These are phyloP conservation scores for Hymenotorrendiella dingleyae DNA, from an alignment of 2,329 filamentous ascomycete genomes.

Conservation along the genomic window DNA sequence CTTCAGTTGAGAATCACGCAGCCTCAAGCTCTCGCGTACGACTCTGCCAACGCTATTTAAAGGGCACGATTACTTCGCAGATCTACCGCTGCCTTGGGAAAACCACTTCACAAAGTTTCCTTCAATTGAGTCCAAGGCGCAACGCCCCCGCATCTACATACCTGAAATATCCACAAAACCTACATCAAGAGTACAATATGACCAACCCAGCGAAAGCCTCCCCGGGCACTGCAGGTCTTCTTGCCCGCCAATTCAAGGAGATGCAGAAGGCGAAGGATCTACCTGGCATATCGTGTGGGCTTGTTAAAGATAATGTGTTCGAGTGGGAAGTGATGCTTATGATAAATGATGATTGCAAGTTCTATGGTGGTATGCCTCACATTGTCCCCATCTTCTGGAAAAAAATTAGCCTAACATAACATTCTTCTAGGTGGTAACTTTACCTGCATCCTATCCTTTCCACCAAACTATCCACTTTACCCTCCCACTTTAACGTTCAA, in stretches of 20 bases:
- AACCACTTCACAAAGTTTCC: no score
- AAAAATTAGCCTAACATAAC: no score
- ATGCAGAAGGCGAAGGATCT: slow-evolving; percentile 91
- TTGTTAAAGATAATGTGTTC: slow-evolving; percentile 84
- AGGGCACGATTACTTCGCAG: no score
- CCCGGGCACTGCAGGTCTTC: slow-evolving; percentile 57
- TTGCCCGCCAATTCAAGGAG: slow-evolving; percentile 82
- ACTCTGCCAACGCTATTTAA: no score
- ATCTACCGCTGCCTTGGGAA: no score
- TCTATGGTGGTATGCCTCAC: slow-evolving; percentile 59
- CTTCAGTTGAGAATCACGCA: no score
- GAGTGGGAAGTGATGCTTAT: slow-evolving; percentile 99
- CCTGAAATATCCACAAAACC: no score
- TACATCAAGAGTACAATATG: no score
- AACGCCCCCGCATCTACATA: no score
- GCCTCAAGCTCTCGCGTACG: no score
- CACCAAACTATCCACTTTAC: slow-evolving; percentile 75
- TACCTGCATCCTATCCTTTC: slow-evolving; percentile 77
- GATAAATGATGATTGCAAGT: slow-evolving; percentile 79
- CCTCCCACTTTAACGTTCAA: slow-evolving; percentile 88
- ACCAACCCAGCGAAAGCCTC: slow-evolving; percentile 14
- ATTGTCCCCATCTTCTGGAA: no score
- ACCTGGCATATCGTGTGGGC: slow-evolving; percentile 86
- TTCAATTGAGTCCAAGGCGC: no score
- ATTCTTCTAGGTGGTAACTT: slow-evolving; percentile 78